phyloP scores from a whole-genome alignment of 2,329 filamentous ascomycete species.

The Canariomyces notabilis region DNA sequence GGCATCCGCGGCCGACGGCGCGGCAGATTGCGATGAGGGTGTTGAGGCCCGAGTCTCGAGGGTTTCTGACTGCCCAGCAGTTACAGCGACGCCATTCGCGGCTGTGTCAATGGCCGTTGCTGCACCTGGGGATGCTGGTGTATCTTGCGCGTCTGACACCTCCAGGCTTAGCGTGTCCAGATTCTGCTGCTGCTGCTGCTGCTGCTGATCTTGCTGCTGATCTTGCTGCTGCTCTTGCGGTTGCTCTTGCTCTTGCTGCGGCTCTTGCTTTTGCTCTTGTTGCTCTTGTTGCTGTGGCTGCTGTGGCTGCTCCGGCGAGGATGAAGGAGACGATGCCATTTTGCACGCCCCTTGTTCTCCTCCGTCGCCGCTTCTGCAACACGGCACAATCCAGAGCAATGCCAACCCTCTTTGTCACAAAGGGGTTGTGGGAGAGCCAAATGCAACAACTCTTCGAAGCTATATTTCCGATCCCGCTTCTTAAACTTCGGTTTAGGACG shows the following conservation, averaged over 20 bases:
- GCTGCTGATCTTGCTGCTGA: background rate
- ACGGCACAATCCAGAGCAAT: too few relatives aligned
- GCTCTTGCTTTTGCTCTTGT: background rate
- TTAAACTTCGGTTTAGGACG: background rate
- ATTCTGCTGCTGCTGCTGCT: background rate
- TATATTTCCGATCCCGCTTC: background rate
- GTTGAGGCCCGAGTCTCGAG: constrained; percentile 12
- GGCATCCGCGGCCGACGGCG: constrained; percentile 8
- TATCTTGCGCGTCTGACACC: too few relatives aligned
- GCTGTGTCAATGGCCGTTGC: background rate
- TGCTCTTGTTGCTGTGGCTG: background rate
- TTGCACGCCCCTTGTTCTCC: background rate
- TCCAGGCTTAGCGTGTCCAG: too few relatives aligned
- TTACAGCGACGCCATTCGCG: constrained; percentile 1
- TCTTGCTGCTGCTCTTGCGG: constrained; percentile 5
- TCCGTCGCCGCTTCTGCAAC: background rate
- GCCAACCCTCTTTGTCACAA: too few relatives aligned
- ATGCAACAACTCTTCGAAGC: background rate
- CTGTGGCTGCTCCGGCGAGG: background rate
- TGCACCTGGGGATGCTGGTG: background rate
- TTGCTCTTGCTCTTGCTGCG: background rate
- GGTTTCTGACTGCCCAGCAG: constrained; percentile 1
- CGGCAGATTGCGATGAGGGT: constrained; percentile 10
- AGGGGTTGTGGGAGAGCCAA: too few relatives aligned
- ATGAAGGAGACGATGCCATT: background rate